A percentile compares a stretch with the other conserved stretches of the same genome.
Conservation (phyloP, 192 early-diverging fungal genomes). For the Coemansia sp. region DNA sequence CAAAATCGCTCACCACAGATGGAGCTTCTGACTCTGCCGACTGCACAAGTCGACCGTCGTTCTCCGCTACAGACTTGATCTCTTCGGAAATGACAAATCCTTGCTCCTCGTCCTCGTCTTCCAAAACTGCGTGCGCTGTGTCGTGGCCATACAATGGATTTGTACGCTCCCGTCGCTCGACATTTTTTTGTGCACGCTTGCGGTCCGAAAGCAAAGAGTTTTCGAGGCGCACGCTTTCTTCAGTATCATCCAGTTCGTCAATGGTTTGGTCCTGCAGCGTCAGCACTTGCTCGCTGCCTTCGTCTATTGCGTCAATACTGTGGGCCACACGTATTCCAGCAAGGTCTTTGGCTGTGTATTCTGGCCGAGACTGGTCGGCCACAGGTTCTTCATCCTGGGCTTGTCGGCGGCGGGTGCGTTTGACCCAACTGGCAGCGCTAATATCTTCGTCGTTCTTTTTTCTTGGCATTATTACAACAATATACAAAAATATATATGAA, state of each 20-base stretch:
- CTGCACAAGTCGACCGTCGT: constrained; percentile 47
- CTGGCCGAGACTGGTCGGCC: constrained; percentile 6
- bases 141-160: constrained; percentile 26
- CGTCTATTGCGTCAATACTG: constrained; percentile 7
- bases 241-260: constrained; percentile 53
- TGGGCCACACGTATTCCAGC: constrained; percentile 77
- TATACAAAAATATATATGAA: too few relatives aligned
- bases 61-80: constrained; percentile 63
- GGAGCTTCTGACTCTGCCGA: neutral
- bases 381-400: constrained; percentile 49
- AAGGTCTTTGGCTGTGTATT: constrained; percentile 55
- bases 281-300: constrained; percentile 71
- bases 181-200: constrained; percentile 67
- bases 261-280: constrained; percentile 84
- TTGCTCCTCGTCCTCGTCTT: constrained; percentile 66
- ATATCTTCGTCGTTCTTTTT: constrained; percentile 54
- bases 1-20: constrained; percentile 67
- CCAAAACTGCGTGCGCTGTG: constrained; percentile 62
- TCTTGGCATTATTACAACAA: neutral
- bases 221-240: constrained; percentile 71
- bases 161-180: constrained; percentile 70
- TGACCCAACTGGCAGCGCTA: constrained; percentile 68
- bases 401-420: constrained; percentile 57
- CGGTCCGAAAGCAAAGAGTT: constrained; percentile 67
- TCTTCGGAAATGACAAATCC: neutral